phyloP scores from a whole-genome alignment of 805 yeast genomes.

The Lachancea thermotolerans region DNA sequence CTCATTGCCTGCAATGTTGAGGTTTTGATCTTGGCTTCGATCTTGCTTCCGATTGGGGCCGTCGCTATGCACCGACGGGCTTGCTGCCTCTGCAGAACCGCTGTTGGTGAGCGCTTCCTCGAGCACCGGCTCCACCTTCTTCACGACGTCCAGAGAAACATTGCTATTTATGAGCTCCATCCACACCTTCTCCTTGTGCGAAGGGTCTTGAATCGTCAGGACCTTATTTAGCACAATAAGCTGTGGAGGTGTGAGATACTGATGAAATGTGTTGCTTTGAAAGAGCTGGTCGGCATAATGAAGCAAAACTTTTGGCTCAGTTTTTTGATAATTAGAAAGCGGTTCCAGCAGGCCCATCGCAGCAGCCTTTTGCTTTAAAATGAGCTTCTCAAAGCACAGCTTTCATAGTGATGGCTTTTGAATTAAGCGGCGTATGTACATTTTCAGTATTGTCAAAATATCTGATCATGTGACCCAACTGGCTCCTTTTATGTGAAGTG shows the following conservation, averaged over 20 bases:
- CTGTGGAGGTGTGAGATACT: constrained; percentile 51
- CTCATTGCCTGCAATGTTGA: too few species aligned
- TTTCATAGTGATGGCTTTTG: background rate
- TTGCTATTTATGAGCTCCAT: constrained; percentile 36
- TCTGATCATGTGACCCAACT: background rate
- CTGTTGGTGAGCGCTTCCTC: too few species aligned
- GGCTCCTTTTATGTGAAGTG: too few species aligned
- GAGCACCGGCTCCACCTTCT: background rate
- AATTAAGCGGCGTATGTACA: background rate
- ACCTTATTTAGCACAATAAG: constrained; percentile 43
- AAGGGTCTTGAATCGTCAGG: constrained; percentile 31
- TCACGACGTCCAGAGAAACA: constrained; percentile 24
- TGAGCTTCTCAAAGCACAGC: background rate
- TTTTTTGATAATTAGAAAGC: constrained; percentile 25
- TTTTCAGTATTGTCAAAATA: background rate
- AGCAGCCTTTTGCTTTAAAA: background rate
- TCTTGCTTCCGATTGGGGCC: background rate
- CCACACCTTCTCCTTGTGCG: constrained; percentile 35
- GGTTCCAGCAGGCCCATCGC: constrained; percentile 10
- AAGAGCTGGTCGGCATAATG: constrained; percentile 33
- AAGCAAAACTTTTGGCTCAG: constrained; percentile 29
- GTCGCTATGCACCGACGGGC: too few species aligned
- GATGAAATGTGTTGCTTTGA: constrained; percentile 37
- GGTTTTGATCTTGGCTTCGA: too few species aligned
- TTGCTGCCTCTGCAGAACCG: too few species aligned